A percentile compares a stretch with the other conserved stretches of the same genome.
Evolutionary conservation across 1,284 basidiomycete species (phyloP).

Genomic region (Volvariella surrecta): DNA sequence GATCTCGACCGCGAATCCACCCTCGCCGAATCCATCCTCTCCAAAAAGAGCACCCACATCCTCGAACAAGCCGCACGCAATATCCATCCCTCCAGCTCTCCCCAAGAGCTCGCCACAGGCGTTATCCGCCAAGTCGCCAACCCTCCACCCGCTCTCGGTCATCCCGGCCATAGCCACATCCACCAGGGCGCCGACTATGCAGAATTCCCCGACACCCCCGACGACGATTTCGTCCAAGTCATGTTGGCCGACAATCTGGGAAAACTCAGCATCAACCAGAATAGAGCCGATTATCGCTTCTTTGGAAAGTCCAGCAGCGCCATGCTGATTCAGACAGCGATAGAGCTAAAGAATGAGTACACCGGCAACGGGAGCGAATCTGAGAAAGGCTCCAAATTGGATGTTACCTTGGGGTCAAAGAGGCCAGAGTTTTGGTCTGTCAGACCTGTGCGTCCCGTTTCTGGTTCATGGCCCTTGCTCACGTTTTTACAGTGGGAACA

Average conservation of each 20-base stretch:
- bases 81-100: background rate
- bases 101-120: conserved; percentile 10
- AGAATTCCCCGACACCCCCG: conserved; percentile 10
- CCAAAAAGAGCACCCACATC: background rate
- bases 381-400: conserved; percentile 3
- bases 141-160: conserved; percentile 1
- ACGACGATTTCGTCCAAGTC: conserved; percentile 26
- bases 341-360: conserved; percentile 56
- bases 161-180: conserved; percentile 24
- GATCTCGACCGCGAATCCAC: conserved; percentile 17
- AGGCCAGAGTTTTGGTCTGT: conserved; percentile 30
- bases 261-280: conserved; percentile 23
- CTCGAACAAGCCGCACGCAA: too few species aligned
- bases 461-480: background rate
- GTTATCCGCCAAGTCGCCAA: conserved; percentile 2
- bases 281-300: conserved; percentile 42
- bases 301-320: conserved; percentile 68
- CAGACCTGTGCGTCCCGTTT: conserved; percentile 27
- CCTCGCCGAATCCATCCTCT: conserved; percentile 5
- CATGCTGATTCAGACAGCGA: conserved; percentile 55
- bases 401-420: conserved; percentile 16
- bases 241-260: conserved; percentile 29
- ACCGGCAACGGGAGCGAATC: conserved; percentile 22
- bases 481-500: conserved; percentile 31
- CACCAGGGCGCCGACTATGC: conserved; percentile 12